Evolutionary conservation across 495 filamentous ascomycete species (phyloP).

Genomic region (Elasticomyces elasticus): DNA sequence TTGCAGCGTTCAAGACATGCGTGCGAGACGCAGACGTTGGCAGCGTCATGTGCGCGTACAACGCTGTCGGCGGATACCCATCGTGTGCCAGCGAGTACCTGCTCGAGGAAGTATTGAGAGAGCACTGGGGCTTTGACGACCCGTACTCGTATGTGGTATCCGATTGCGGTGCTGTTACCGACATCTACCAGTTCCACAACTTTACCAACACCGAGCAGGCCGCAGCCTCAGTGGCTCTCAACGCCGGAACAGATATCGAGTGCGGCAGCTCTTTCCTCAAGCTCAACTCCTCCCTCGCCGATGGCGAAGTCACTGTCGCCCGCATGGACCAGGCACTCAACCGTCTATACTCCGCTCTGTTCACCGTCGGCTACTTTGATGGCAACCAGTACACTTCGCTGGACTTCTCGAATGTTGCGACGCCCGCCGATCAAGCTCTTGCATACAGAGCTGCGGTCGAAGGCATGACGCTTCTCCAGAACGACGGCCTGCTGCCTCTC

Average conservation of each 20-base stretch:
- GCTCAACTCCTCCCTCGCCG: slow-evolving; percentile 40
- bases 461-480: slow-evolving; percentile 49
- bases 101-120: slow-evolving; percentile 12
- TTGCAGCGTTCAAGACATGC: slow-evolving; percentile 13
- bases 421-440: slow-evolving; percentile 39
- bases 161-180: slow-evolving; percentile 8
- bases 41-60: slow-evolving; percentile 21
- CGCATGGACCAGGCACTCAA: slow-evolving; percentile 33
- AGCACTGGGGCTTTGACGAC: slow-evolving; percentile 19
- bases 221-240: slow-evolving; percentile 7
- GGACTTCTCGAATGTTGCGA: slow-evolving; percentile 36
- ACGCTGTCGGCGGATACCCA: slow-evolving; percentile 16
- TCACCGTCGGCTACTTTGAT: slow-evolving; percentile 52
- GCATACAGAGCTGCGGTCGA: slow-evolving; percentile 45
- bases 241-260: slow-evolving; percentile 50
- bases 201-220: slow-evolving; percentile 10
- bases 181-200: slow-evolving; percentile 13
- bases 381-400: slow-evolving; percentile 1
- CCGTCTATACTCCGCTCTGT: slow-evolving; percentile 46
- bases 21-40: slow-evolving; percentile 10
- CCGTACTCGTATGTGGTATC: slow-evolving; percentile 15
- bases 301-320: neutral
- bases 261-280: slow-evolving; percentile 48
- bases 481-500: slow-evolving; percentile 43
- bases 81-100: slow-evolving; percentile 15